Evolutionary conservation across 192 early-diverging fungal species (phyloP).

Genomic region (Mortierella claussenii): DNA sequence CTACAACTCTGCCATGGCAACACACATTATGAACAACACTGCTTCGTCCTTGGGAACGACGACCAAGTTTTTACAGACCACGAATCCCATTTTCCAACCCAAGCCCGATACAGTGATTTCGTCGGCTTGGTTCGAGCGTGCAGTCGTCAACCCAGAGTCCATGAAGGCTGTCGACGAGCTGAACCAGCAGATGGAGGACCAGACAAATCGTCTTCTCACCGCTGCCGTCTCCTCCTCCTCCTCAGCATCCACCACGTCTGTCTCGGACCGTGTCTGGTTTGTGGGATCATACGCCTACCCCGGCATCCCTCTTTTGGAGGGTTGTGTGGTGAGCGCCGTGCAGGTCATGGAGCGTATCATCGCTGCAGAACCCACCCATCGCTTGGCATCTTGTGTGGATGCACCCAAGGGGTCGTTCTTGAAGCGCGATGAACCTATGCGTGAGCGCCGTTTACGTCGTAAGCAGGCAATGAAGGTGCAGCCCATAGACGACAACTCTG

Average conservation of each 20-base stretch:
- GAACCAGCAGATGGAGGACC: conserved; percentile 45
- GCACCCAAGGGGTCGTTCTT: conserved; percentile 35
- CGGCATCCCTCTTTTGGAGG: conserved; percentile 70
- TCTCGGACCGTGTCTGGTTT: conserved; percentile 58
- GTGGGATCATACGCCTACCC: conserved; percentile 70
- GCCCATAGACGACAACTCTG: conserved; percentile 1
- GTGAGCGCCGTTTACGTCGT: conserved; percentile 26
- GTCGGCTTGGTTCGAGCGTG: conserved; percentile 63
- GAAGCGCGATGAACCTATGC: conserved; percentile 45
- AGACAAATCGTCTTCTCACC: conserved; percentile 18
- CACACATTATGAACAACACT: conserved; percentile 63
- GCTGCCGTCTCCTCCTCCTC: neutral
- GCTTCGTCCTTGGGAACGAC: conserved; percentile 42
- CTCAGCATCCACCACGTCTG: conserved; percentile 9
- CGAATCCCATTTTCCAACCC: conserved; percentile 63
- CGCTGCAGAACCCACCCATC: conserved; percentile 10
- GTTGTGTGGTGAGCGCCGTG: conserved; percentile 66
- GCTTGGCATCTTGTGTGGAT: conserved; percentile 2
- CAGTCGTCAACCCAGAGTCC: conserved; percentile 65
- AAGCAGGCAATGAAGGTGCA: neutral
- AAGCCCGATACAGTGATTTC: conserved; percentile 51
- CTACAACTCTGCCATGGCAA: conserved; percentile 55
- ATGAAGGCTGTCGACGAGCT: conserved; percentile 60
- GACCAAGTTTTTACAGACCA: conserved; percentile 65
- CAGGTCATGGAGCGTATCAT: conserved; percentile 63